phyloP scores from a whole-genome alignment of 2,329 filamentous ascomycete genomes.

The Cryoendolithus antarcticus region DNA sequence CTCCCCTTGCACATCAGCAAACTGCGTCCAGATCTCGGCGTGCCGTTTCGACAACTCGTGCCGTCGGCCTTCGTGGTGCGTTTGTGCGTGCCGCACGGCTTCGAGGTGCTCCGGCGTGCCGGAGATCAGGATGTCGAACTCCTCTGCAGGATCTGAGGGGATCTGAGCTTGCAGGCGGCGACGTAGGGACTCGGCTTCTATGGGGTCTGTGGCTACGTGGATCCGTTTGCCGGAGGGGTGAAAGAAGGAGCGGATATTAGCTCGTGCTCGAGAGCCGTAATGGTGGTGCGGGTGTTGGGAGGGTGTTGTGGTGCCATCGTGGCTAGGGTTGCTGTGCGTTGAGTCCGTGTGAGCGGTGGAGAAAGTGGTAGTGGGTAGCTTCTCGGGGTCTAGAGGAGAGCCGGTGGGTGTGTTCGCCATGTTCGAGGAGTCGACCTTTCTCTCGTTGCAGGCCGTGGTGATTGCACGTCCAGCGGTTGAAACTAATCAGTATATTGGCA shows the following conservation, averaged over 20 bases:
- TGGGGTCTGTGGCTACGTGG: slow-evolving; percentile 43
- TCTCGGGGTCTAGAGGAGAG: not conserved
- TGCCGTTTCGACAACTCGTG: slow-evolving; percentile 37
- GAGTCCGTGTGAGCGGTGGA: not conserved
- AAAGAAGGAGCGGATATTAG: slow-evolving; percentile 39
- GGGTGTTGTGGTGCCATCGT: too few relatives aligned
- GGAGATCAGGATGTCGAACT: slow-evolving; percentile 46
- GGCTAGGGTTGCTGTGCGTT: not conserved
- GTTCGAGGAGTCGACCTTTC: not conserved
- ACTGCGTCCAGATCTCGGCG: slow-evolving; percentile 41
- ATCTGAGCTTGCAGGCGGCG: slow-evolving; percentile 29
- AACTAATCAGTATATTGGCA: too few relatives aligned
- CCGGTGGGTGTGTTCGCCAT: not conserved
- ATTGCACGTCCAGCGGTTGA: too few relatives aligned
- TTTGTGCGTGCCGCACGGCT: slow-evolving; percentile 39
- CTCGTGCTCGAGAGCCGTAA: slow-evolving; percentile 1
- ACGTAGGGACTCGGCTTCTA: slow-evolving; percentile 40
- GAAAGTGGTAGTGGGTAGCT: not conserved
- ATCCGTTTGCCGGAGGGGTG: slow-evolving; percentile 45
- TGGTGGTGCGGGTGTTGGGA: not conserved
- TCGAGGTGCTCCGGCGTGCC: slow-evolving; percentile 41
- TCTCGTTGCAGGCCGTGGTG: too few relatives aligned
- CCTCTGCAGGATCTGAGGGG: slow-evolving; percentile 20
- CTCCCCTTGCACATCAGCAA: slow-evolving; percentile 43
- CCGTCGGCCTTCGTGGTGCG: slow-evolving; percentile 40